A percentile compares a stretch with the other conserved stretches of the same genome.
Evolutionary conservation across 257 asterid species (phyloP).

Genomic region (Schizonepeta tenuifolia): DNA sequence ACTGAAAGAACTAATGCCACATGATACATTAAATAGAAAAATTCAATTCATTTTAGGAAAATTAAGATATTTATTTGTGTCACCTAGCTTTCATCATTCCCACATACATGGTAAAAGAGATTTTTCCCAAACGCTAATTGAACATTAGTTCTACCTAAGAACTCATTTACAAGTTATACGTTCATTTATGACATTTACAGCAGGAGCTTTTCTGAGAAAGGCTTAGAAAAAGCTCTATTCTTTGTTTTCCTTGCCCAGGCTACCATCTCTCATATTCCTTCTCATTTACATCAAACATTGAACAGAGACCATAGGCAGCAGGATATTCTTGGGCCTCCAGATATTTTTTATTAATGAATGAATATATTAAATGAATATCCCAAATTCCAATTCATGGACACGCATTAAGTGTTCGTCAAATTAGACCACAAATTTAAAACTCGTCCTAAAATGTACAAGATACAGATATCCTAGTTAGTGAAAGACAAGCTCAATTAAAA

Average conservation of each 20-base stretch:
- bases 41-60: background rate
- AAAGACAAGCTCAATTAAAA: background rate
- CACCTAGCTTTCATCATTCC: too few species aligned
- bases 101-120: too few species aligned
- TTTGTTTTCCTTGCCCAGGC: constrained; percentile 18
- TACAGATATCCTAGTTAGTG: background rate
- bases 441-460: background rate
- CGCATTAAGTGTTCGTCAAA: background rate
- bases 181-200: constrained; percentile 11
- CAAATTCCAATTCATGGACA: too few species aligned
- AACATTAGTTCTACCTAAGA: background rate
- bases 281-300: too few species aligned
- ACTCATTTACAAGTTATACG: constrained; percentile 2
- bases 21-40: constrained; percentile 7
- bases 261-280: background rate
- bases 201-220: constrained; percentile 6
- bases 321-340: too few species aligned
- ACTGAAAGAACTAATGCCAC: background rate
- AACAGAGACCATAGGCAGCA: too few species aligned
- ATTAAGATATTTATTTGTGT: too few species aligned
- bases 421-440: background rate
- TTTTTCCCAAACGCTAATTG: background rate
- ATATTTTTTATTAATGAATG: too few species aligned
- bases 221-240: background rate
- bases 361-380: too few species aligned